Base-by-base conservation (phyloP, 2,329 filamentous ascomycete genomes). In the Zymoseptoria ardabiliae region DNA sequence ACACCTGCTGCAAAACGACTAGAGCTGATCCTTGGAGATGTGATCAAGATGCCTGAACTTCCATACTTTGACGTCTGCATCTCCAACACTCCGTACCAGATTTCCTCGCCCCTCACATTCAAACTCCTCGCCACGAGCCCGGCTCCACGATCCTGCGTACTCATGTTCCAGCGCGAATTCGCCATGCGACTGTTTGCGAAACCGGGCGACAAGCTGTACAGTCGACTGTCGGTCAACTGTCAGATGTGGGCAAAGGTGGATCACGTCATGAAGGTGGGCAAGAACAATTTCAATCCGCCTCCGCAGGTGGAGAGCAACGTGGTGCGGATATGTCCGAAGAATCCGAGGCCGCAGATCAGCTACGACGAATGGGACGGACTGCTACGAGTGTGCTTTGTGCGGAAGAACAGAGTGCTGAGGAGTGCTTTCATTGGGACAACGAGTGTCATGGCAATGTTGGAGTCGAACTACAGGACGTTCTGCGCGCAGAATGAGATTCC, bases 81-180 rank as follows among this genome's bases (percentile, higher is more conserved):
- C 65, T 85, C 81, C 68, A 91, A 91, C 72, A 91, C 88, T 3
- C 85, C 85, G 0, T 87, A 87, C 74, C 72, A 87, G 81, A 97
- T 97, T 71, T 96, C 90, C 10, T 91, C 87, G 64, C 94, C 93
- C 2, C 80, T 99, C 53, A 91, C 94, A 55, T 97, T 97, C 81
- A 87, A 93, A 75, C 85, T 97, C 53, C 83, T 97, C 55, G 84
- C 89, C 25, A 85, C 93, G 64, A 85, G 85, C 4, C 91, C 91
- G 50, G 87, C 91, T 0, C 94, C 94, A 0, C 81, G 93, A 35
- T 86, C 85, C 61, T 92, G 88, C 68, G 85, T 97, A 65, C 90
- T 97, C 76, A 96, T 96, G 91, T 94, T 96, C 70, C 93, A 97
- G 78, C 86, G 91, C 71, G 93, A 97, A 77, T 97, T 97, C 70